Evolutionary conservation across 345 rosid genomes (phyloP).

Genomic region (Lumnitzera racemosa): DNA sequence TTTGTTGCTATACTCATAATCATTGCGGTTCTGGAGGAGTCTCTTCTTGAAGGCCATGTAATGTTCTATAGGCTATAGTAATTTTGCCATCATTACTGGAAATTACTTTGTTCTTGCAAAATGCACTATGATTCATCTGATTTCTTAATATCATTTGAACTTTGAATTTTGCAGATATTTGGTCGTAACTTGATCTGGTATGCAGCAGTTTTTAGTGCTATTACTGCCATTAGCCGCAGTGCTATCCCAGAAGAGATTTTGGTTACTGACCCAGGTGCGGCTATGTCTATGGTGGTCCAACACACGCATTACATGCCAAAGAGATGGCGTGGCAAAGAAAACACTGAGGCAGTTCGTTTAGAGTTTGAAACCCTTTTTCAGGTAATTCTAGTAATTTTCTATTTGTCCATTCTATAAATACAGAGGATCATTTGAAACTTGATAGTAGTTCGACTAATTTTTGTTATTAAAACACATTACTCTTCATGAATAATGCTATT

Average conservation of each 20-base stretch:
- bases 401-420: not conserved
- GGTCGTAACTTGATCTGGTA: constrained; percentile 98
- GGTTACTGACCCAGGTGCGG: constrained; percentile 87
- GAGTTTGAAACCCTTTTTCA: constrained; percentile 94
- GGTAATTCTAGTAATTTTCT: constrained; percentile 33
- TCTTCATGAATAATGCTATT: not conserved
- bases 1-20: constrained; percentile 93
- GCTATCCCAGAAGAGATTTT: constrained; percentile 79
- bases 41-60: constrained; percentile 98
- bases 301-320: constrained; percentile 97
- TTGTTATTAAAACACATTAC: not conserved
- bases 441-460: not conserved
- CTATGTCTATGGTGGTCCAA: constrained; percentile 83
- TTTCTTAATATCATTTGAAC: not conserved
- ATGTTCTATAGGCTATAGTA: constrained; percentile 9
- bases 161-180: constrained; percentile 59
- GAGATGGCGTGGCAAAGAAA: constrained; percentile 91
- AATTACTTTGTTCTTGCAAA: not conserved
- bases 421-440: constrained; percentile 1
- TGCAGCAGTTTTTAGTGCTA: constrained; percentile 96
- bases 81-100: not conserved
- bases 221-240: constrained; percentile 95
- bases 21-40: constrained; percentile 97
- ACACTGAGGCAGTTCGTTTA: constrained; percentile 59
- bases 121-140: not conserved